Evolutionary conservation across 805 yeast genomes (phyloP), one percentile per base, ranked within the genome.

Genomic region (Yamadazyma paraphyllophila): DNA sequence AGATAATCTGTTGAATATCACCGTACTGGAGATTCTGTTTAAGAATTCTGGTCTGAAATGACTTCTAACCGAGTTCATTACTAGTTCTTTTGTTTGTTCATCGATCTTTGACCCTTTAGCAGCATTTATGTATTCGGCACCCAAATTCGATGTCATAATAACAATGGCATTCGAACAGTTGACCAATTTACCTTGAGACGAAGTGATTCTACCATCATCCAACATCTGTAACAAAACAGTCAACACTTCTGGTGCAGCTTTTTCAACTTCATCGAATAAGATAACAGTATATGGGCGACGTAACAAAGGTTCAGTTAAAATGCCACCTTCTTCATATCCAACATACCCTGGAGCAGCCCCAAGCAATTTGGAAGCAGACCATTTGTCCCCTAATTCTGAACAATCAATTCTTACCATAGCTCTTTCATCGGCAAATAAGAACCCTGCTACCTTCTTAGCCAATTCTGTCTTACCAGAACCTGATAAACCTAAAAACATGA

Each of bases 401-500:
- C 99, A 94, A 67, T 94, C 99, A 53, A 94, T 90, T 71, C 99
- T 84, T 62, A 94, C 87, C 88, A 94, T 92, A 41, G 97, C 96
- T 69, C 83, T 86, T 64, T 92, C 97, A 63, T 94, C 98, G 43
- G 96, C 88, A 71, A 94, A 94, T 60, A 94, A 76, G 74, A 94
- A 94, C 0, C 95, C 96, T 9, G 99, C 98, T 20, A 94, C 78
- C 60, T 91, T 94, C 80, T 94, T 94, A 17, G 99, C 98, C 56
- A 94, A 76, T 67, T 94, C 98, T 7, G 99, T 94, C 77, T 94
- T 94, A 80, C 99, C 99, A 6, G 97, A 89, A 58, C 99, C 99
- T 2, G 96, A 88, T 49, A 92, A 78, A 49, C 99, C 99, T 50
- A 95, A 73, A 78, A 94, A 94, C 61, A 94, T 62, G 78, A 94